These are phyloP conservation scores for Aspergillus taichungensis DNA, from an alignment of 495 filamentous ascomycete genomes.

Conservation along the genomic window DNA sequence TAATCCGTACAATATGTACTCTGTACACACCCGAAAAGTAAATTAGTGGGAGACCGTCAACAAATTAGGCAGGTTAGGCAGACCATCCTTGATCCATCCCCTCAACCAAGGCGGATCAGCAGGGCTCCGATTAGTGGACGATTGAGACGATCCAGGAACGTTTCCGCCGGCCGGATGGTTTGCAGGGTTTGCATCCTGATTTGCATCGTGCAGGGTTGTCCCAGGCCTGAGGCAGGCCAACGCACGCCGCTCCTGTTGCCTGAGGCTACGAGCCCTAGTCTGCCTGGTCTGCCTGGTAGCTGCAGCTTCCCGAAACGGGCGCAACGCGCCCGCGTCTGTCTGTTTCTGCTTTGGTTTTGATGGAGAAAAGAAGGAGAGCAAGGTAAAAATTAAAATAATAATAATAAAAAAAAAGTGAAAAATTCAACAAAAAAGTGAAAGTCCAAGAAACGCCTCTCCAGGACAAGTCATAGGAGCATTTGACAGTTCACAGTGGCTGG, in stretches of 20 bases:
- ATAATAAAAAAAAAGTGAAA: no score
- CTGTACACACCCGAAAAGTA: neutral
- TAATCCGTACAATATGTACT: neutral
- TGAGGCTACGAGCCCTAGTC: neutral
- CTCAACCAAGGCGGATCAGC: conserved; percentile 6
- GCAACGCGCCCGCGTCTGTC: conserved; percentile 1
- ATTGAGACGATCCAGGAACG: conserved; percentile 16
- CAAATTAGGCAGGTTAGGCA: conserved; percentile 2
- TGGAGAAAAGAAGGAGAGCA: neutral
- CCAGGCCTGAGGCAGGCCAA: neutral
- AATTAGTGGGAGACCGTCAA: conserved; percentile 1
- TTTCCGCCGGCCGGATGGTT: neutral
- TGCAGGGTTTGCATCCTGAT: neutral
- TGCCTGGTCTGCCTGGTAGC: neutral
- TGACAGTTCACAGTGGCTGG: neutral
- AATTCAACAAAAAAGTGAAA: conserved; percentile 1
- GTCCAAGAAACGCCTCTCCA: neutral
- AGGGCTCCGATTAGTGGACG: conserved; percentile 8
- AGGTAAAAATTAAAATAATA: neutral
- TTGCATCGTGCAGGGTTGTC: conserved; percentile 1
- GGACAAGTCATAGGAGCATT: neutral
- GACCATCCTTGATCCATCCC: conserved; percentile 1
- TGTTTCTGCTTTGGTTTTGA: neutral
- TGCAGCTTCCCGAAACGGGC: conserved; percentile 7
- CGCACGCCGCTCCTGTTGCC: neutral